A percentile compares a stretch with the other conserved stretches of the same genome.
Evolutionary conservation across 2,329 filamentous ascomycete species (phyloP).

Genomic region (Aaosphaeria pasadenensis): DNA sequence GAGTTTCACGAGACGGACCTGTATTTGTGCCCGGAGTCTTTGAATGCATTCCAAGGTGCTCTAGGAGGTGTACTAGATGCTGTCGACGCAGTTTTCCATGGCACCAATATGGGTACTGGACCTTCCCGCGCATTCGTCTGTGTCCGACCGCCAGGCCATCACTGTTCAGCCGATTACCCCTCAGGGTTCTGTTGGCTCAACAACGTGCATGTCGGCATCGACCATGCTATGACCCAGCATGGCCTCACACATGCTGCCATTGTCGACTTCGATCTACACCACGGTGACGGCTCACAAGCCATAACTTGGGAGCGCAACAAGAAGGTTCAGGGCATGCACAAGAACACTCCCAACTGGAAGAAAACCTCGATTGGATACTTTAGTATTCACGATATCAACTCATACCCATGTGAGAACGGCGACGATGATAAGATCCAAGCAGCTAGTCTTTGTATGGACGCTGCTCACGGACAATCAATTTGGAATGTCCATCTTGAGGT

Average conservation of each 20-base stretch:
- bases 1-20: conserved; percentile 84
- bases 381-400: conserved; percentile 97
- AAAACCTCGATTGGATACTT: conserved; percentile 92
- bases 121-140: conserved; percentile 84
- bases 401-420: conserved; percentile 93
- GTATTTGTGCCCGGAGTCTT: conserved; percentile 83
- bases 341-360: conserved; percentile 73
- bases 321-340: conserved; percentile 60
- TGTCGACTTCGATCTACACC: conserved; percentile 42
- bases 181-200: conserved; percentile 99
- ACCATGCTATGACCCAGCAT: conserved; percentile 76
- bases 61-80: conserved; percentile 92
- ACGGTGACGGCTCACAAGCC: conserved; percentile 73
- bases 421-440: conserved; percentile 91
- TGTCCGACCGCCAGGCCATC: conserved; percentile 89
- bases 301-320: conserved; percentile 90
- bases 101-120: conserved; percentile 43
- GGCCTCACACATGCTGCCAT: conserved; percentile 88
- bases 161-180: conserved; percentile 84
- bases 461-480: conserved; percentile 87
- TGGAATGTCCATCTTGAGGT: conserved; percentile 94
- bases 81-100: conserved; percentile 76
- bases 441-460: conserved; percentile 90
- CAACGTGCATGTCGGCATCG: conserved; percentile 95
- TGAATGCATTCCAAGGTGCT: conserved; percentile 84